phyloP scores from a whole-genome alignment of 2,329 filamentous ascomycete species.

The Aureobasidium vineae region DNA sequence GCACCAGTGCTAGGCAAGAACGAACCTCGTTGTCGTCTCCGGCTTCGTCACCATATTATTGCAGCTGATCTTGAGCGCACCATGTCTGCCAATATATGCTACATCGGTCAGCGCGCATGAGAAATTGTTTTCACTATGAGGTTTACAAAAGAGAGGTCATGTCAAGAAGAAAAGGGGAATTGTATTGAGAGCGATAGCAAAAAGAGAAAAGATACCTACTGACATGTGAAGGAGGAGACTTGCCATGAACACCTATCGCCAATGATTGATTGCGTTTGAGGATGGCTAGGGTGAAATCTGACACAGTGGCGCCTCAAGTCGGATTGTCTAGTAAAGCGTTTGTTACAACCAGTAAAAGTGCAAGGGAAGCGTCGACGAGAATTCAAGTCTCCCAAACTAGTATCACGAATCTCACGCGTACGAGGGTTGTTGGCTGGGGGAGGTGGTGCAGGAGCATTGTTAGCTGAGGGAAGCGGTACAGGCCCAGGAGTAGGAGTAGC shows the following conservation, averaged over 20 bases:
- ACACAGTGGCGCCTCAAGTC: neutral
- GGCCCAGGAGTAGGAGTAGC: neutral
- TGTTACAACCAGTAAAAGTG: neutral
- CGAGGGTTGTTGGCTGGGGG: neutral
- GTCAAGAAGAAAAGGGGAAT: neutral
- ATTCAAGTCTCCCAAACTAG: neutral
- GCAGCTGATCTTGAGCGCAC: too few species aligned
- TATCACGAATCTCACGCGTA: neutral
- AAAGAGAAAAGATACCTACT: neutral
- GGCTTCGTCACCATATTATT: too few species aligned
- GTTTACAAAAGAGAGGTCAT: neutral
- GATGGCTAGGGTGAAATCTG: neutral
- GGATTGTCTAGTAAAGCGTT: neutral
- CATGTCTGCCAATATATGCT: too few species aligned
- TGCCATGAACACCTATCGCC: neutral
- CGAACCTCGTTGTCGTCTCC: too few species aligned
- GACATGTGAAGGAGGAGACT: neutral
- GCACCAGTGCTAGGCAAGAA: too few species aligned
- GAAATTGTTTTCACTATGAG: neutral
- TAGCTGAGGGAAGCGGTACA: neutral
- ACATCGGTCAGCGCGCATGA: neutral
- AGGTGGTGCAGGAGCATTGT: neutral
- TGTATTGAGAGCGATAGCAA: neutral
- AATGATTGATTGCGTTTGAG: neutral
- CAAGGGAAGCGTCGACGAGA: conserved; percentile 4